Evolutionary conservation across 441 rosid species (phyloP), one percentile per base, ranked within the genome.

Genomic region (Kokia cookei): DNA sequence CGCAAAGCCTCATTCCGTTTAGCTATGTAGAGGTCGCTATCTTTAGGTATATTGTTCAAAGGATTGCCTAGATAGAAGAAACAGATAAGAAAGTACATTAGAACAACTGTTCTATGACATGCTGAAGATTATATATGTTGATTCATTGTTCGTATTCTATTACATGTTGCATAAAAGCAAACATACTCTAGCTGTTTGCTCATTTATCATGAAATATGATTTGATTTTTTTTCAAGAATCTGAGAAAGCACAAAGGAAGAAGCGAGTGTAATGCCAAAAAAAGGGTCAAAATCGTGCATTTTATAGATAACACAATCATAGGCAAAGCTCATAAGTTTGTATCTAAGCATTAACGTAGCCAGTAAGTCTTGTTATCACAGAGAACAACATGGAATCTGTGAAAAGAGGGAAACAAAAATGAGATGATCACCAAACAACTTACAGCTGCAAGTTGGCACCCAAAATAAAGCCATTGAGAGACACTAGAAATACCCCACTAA

Each of bases 1-100:
- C 75, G 97, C 63, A 83, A 63, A 32, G 99, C 98, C 79, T 95
- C 98, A 27, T 80, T 87, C 69, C 86, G 86, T 84, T 93, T 95
- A 54, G 92, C 79, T 22, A 78, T 24, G 73, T 90, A 93, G 12
- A 90, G 76, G n/a, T 95, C 96, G 77, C 97, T 87, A 77, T 92
- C 97, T 76, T 89, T 91, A 0, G 99, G 97, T 72, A 93, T 72
- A 76, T 84, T 86, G 86, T 73, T 87, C 84, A 86, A 72, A 12
- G 92, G 90, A 65, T 89, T 87, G 78, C 77, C 97, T 95, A 74
- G 26, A 79, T 55, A 40, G 3, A 65, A 45, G 40, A n/a, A 70
- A 13, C 51, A 54, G 29, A 65, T 50, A 78, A 54, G 45, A 8
- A 63, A 65, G 66, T 26, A 72, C 17, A 11, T 53, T 48, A 7